A percentile compares a stretch with the other conserved stretches of the same genome.
These are phyloP conservation scores for Ehretia macrophylla DNA, from an alignment of 257 asterid species.

Conservation along the genomic window DNA sequence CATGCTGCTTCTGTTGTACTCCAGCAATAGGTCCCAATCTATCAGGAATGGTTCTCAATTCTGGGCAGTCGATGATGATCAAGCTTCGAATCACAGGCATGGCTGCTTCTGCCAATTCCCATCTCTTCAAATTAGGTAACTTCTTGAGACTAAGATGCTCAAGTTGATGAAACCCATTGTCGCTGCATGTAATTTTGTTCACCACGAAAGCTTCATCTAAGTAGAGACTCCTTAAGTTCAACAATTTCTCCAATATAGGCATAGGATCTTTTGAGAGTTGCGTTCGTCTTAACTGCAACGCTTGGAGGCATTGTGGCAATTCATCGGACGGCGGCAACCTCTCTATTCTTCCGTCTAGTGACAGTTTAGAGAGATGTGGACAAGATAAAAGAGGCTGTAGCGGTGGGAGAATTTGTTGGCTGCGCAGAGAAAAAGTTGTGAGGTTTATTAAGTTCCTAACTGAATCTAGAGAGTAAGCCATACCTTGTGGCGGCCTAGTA, in stretches of 20 bases:
- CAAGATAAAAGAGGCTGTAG: constrained; percentile 5
- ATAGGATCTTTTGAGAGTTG: constrained; percentile 5
- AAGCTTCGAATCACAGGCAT: constrained; percentile 4
- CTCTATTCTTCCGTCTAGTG: neutral
- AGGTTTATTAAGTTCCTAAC: constrained; percentile 7
- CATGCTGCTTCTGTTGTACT: too few relatives aligned
- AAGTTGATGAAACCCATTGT: constrained; percentile 4
- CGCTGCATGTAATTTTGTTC: neutral
- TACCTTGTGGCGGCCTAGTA: fast-evolving
- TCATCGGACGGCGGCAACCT: neutral
- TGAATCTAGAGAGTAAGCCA: neutral
- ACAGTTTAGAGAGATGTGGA: constrained; percentile 4
- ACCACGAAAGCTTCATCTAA: neutral
- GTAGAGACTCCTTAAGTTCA: constrained; percentile 6
- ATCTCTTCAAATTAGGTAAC: neutral
- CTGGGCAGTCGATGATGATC: neutral
- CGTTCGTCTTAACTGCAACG: neutral
- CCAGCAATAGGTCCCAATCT: neutral
- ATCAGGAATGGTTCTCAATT: constrained; percentile 1
- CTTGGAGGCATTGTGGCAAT: neutral
- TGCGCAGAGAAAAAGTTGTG: neutral
- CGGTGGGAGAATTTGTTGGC: neutral
- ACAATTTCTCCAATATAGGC: constrained; percentile 6
- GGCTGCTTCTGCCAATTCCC: neutral
- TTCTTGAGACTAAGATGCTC: neutral